Percentiles rank a stretch among this genome's conserved stretches.
Evolutionary conservation across 768 basidiomycete genomes (phyloP).

Genomic region (Boletus edulis): DNA sequence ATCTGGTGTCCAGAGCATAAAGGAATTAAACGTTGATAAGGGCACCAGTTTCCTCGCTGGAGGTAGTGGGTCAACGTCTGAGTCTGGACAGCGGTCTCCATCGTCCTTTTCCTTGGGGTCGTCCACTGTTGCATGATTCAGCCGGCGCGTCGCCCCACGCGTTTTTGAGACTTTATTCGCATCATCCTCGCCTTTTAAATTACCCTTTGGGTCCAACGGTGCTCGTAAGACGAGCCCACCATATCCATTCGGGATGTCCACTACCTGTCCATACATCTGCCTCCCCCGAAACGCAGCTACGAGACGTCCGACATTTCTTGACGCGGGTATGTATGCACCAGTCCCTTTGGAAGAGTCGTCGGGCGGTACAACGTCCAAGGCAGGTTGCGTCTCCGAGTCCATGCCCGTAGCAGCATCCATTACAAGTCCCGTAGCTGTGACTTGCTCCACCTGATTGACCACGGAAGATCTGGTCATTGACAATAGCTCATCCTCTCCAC

Average conservation of each 20-base stretch:
- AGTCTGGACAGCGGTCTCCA: constrained; percentile 13
- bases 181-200: constrained; percentile 14
- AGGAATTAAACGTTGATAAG: constrained; percentile 55
- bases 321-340: background rate
- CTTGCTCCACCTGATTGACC: background rate
- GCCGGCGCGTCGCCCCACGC: constrained; percentile 9
- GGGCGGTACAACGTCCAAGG: background rate
- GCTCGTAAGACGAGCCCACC: constrained; percentile 58
- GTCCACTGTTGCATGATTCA: constrained; percentile 27
- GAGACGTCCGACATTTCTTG: constrained; percentile 25
- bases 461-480: background rate
- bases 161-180: constrained; percentile 4
- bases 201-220: constrained; percentile 11
- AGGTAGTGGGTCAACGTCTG: background rate
- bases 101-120: constrained; percentile 24
- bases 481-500: background rate
- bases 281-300: constrained; percentile 74
- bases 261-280: constrained; percentile 62
- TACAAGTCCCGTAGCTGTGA: background rate
- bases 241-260: constrained; percentile 66
- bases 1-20: constrained; percentile 79
- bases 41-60: constrained; percentile 41
- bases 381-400: constrained; percentile 14
- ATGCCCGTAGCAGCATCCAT: background rate
- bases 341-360: background rate